phyloP scores from a whole-genome alignment of 306 rosid species.

The Echinosophora koreensis region DNA sequence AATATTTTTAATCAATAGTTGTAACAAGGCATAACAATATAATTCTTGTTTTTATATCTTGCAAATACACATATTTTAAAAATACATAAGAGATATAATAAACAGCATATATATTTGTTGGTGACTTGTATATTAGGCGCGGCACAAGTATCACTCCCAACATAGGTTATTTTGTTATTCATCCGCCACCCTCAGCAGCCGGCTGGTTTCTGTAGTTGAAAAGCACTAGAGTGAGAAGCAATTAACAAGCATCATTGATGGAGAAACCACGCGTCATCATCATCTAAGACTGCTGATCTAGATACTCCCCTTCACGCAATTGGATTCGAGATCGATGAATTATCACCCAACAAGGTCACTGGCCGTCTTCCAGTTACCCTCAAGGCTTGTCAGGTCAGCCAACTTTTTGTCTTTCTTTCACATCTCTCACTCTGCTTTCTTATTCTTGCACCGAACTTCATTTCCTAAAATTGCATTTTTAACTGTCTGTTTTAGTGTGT shows the following conservation, averaged over 20 bases:
- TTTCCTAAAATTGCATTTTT: background rate
- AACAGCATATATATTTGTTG: no score
- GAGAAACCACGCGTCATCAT: background rate
- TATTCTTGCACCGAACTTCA: background rate
- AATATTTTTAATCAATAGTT: no score
- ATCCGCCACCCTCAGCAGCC: no score
- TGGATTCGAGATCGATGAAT: conserved; percentile 57
- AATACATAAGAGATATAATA: no score
- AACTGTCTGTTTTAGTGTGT: background rate
- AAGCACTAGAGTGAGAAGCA: background rate
- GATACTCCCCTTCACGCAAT: conserved; percentile 55
- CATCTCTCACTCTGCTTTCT: background rate
- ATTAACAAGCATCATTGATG: background rate
- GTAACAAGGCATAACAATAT: no score
- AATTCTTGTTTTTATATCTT: no score
- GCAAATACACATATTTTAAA: no score
- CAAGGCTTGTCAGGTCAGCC: conserved; percentile 57
- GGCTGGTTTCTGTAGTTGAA: no score
- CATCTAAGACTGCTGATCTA: conserved; percentile 44
- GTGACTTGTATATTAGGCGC: no score
- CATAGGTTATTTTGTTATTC: no score
- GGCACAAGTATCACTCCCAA: no score
- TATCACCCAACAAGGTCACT: conserved; percentile 53
- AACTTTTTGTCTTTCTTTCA: background rate
- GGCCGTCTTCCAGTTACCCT: conserved; percentile 58